Percentiles rank a stretch among this genome's conserved stretches.
phyloP scores from a whole-genome alignment of 768 basidiomycete species.

The Fomitopsis serialis region DNA sequence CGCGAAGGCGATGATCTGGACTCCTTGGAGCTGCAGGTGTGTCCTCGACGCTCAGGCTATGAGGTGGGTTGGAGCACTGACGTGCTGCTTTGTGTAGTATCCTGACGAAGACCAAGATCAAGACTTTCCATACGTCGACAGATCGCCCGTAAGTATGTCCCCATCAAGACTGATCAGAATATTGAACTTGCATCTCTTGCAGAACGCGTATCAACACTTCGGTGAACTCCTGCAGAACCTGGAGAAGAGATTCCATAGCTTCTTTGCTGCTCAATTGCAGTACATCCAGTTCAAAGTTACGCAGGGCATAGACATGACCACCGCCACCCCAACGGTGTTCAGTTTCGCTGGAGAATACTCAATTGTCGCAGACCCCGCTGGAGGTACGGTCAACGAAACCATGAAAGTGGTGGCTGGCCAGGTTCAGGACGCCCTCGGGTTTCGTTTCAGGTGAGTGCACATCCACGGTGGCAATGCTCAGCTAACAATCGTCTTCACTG shows the following conservation, averaged over 20 bases:
- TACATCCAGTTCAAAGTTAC: slow-evolving; percentile 17
- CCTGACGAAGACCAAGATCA: neutral
- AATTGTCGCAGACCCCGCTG: slow-evolving; percentile 35
- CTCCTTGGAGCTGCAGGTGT: neutral
- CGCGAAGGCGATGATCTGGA: neutral
- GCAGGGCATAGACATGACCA: neutral
- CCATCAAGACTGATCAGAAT: neutral
- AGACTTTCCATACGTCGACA: neutral
- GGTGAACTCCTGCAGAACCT: slow-evolving; percentile 10
- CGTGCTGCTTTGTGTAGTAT: neutral
- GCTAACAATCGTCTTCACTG: neutral
- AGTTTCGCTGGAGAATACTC: slow-evolving; percentile 49
- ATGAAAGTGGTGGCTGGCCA: slow-evolving; percentile 17
- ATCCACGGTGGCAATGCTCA: neutral
- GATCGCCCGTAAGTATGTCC: neutral
- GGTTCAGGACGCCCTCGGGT: slow-evolving; percentile 23
- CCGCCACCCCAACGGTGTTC: slow-evolving; percentile 23
- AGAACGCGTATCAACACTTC: slow-evolving; percentile 19
- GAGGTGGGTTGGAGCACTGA: neutral
- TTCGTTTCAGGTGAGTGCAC: slow-evolving; percentile 27
- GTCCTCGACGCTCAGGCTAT: neutral
- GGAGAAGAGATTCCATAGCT: slow-evolving; percentile 12
- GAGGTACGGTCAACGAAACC: slow-evolving; percentile 20
- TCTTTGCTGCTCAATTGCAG: slow-evolving; percentile 13
- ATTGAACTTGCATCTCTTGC: neutral